Base-by-base conservation (phyloP, 75 land plant genomes). In the Selaginella moellendorffii region DNA sequence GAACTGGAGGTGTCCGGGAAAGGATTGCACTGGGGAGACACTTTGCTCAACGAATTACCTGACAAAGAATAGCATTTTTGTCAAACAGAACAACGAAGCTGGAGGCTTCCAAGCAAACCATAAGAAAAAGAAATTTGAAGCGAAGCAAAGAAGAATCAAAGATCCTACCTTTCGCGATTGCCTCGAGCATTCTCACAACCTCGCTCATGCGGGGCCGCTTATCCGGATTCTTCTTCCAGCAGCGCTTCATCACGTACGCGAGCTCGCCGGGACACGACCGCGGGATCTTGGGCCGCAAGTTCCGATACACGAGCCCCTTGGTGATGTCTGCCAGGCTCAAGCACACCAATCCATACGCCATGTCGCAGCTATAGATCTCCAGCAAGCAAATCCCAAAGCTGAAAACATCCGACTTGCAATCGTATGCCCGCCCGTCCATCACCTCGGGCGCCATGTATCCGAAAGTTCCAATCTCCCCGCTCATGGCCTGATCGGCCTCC, bases 331-430 rank as follows among this genome's bases (percentile, higher is more conserved):
- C 46, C 46, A 36, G 46, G 14, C 46, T 36, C 46, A 36, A 14
- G 46, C 46, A 36, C 46, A 36, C 10, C 46, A 36, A 5, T 14
- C 46, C 46, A 36, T 36, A 36, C 5, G 46, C 46, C 46, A 36
- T 36, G 14, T 36, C 46, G 46, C 46, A 36, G 46, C 46, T 36
- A 14, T 36, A 36, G 5, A 36, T 36, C 46, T 36, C 46, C 5
- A 36, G 46, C 46, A 36, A 36, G 46, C 46, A 36, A 36, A 36
- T 36, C 46, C 46, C 46, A 36, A 36, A 36, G 46, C 46, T 36
- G 14, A 5, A 36, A 5, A 36, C 46, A 14, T 36, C 46, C 46
- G 46, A 36, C 46, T 36, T 36, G 14, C 46, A 36, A 14, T 36
- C 46, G 46, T 36, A 36, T 14, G 5, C 46, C 46, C 46, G 46